Percentiles rank a stretch among this genome's conserved stretches.
Evolutionary conservation across 2,329 filamentous ascomycete species (phyloP).

Genomic region (Dothideomycetes sp.): DNA sequence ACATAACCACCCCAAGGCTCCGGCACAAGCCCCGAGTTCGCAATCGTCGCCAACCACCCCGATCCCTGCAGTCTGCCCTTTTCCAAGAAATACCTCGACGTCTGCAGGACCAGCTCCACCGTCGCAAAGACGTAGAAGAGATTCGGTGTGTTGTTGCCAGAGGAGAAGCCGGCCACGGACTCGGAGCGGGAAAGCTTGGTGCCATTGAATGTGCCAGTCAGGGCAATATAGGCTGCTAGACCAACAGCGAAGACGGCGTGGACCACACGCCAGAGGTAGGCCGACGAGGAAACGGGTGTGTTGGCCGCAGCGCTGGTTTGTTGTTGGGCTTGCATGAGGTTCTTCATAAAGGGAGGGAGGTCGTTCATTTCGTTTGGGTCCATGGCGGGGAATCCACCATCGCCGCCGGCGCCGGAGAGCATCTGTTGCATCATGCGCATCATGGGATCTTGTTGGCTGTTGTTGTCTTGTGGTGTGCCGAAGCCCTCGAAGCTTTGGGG

Average conservation of each 20-base stretch:
- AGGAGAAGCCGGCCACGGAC: too few relatives aligned
- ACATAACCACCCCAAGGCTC: constrained; percentile 52
- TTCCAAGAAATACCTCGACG: constrained; percentile 59
- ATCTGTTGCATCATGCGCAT: constrained; percentile 68
- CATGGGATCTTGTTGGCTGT: constrained; percentile 49
- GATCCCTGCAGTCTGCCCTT: constrained; percentile 45
- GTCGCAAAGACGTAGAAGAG: constrained; percentile 78
- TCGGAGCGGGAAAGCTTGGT: constrained; percentile 45
- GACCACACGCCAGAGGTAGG: constrained; percentile 58
- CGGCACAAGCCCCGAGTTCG: constrained; percentile 50
- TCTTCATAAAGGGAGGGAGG: constrained; percentile 32
- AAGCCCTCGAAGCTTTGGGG: constrained; percentile 12
- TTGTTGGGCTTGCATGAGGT: constrained; percentile 32
- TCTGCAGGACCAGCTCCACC: constrained; percentile 61
- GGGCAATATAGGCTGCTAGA: constrained; percentile 59
- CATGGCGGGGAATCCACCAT: constrained; percentile 26
- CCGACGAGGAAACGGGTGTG: constrained; percentile 25
- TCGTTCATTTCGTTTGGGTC: constrained; percentile 22
- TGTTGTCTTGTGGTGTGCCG: constrained; percentile 19
- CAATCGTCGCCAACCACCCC: constrained; percentile 53
- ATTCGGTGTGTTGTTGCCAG: too few relatives aligned
- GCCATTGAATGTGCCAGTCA: constrained; percentile 59
- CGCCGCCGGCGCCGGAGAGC: constrained; percentile 35
- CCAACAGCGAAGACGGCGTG: constrained; percentile 62
- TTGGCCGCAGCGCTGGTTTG: constrained; percentile 23